Conservation (phyloP, 306 rosid species). For the Rubus idaeus region DNA sequence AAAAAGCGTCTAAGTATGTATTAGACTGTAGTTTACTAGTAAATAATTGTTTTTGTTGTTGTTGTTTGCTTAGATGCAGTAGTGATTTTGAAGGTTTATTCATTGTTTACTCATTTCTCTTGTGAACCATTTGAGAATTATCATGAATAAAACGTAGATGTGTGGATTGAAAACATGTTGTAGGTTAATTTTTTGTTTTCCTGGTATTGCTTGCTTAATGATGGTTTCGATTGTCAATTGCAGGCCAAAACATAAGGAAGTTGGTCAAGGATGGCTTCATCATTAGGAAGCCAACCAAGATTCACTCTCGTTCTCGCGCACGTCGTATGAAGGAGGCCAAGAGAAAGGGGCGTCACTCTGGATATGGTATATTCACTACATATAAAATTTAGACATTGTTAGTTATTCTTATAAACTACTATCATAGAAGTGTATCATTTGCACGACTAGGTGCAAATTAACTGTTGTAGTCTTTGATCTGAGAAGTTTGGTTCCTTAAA, state of each 20-base stretch:
- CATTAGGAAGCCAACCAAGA: conserved; percentile 94
- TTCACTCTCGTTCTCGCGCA: conserved; percentile 95
- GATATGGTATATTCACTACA: conserved; percentile 60
- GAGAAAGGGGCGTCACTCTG: conserved; percentile 96
- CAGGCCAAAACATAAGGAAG: conserved; percentile 94
- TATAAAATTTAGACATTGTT: neutral
- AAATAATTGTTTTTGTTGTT: no score
- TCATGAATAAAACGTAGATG: neutral
- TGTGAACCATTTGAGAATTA: neutral
- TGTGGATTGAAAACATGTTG: no score
- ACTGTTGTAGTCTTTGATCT: neutral
- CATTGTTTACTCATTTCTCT: no score
- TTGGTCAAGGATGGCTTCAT: conserved; percentile 97
- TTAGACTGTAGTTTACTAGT: no score
- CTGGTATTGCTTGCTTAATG: neutral
- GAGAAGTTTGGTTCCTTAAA: neutral
- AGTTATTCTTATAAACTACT: neutral
- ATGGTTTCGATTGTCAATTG: conserved; percentile 12
- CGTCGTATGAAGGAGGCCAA: conserved; percentile 94
- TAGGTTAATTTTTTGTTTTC: no score
- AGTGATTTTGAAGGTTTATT: no score
- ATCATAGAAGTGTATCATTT: no score
- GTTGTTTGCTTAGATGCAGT: no score
- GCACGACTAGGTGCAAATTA: neutral
- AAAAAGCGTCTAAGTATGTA: no score